Evolutionary conservation across 2,329 filamentous ascomycete genomes (phyloP).

Genomic region (Furcasterigmium sp.): DNA sequence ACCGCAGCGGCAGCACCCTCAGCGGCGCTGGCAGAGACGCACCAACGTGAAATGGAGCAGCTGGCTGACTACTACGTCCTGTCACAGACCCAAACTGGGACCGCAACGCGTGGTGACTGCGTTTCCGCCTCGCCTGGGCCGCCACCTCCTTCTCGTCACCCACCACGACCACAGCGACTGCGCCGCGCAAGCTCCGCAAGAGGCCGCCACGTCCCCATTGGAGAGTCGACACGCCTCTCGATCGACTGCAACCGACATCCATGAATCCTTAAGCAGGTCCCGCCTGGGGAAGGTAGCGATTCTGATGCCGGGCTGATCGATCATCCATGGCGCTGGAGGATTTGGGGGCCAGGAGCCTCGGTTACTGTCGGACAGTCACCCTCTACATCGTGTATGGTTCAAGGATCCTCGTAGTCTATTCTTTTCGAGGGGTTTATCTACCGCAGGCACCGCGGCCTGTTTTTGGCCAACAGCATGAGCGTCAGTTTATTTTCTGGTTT

Average conservation of each 20-base stretch:
- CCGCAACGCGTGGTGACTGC: conserved; percentile 73
- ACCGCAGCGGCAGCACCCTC: conserved; percentile 1
- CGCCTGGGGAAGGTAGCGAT: too few species aligned
- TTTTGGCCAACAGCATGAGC: not conserved
- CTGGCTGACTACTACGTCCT: conserved; percentile 3
- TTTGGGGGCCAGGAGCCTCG: too few species aligned
- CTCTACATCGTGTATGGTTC: too few species aligned
- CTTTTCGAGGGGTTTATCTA: too few species aligned
- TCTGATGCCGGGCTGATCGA: too few species aligned
- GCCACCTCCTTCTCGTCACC: conserved; percentile 1
- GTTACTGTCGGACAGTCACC: too few species aligned
- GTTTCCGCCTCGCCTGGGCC: conserved; percentile 10
- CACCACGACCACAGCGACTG: not conserved
- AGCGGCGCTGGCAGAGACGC: not conserved
- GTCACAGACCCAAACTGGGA: conserved; percentile 78
- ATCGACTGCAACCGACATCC: not conserved
- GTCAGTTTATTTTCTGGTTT: not conserved
- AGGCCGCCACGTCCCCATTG: conserved; percentile 3
- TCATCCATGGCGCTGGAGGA: too few species aligned
- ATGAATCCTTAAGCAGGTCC: too few species aligned
- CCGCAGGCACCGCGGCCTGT: too few species aligned
- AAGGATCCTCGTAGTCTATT: too few species aligned
- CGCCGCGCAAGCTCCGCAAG: conserved; percentile 10
- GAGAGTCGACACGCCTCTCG: conserved; percentile 10
- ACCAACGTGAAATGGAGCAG: not conserved